Evolutionary conservation across 2,329 filamentous ascomycete genomes (phyloP), one percentile per base, ranked within the genome.

Genomic region (Fusarium duplospermum): DNA sequence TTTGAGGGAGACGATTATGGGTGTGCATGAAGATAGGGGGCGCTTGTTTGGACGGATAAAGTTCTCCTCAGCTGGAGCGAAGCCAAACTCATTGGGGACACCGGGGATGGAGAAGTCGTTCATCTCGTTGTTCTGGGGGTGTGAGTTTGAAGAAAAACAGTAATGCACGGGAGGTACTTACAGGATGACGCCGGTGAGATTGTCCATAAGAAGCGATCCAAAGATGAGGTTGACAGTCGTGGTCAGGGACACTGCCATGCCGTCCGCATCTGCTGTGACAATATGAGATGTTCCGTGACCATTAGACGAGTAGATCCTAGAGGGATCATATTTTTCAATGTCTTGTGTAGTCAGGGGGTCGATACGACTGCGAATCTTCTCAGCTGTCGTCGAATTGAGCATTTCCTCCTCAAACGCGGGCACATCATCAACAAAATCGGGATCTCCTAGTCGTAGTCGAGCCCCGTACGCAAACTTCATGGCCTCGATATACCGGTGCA

Each of bases 211-310:
- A 22, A 91, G 87, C 31, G 91, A 92, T 54, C 96, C 96, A 77
- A 97, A 98, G 4, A 96, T 87, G 6, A 96, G 87, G 82, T 98
- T 98, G 66, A 98, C 86, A 0, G 96, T 98, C 1, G 94, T 96
- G 0, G 95, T 98, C 14, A 95, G 87, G 1, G 93, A 93, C 38
- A 97, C 89, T 3, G 94, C 91, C 81, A 98, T 86, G 8, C 95
- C 95, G 0, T 88, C 87, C 9, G 83, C 82, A 81, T 98, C 96
- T 0, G 92, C 91, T 0, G 93, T 87, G 1, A 93, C 90, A 10
- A 95, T 84, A 75, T 95, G 93, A 20, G 90, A 92, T 0, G 93
- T 96, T 2, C 93, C 93, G 58, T 92, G 91, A 68, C 91, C 93
- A 4, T 93, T 89, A 18, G 93, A 86, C 6, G 88, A 88, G 79